Evolutionary conservation across 1,284 basidiomycete species (phyloP).

Genomic region (Neotropicomus parvogracilis): DNA sequence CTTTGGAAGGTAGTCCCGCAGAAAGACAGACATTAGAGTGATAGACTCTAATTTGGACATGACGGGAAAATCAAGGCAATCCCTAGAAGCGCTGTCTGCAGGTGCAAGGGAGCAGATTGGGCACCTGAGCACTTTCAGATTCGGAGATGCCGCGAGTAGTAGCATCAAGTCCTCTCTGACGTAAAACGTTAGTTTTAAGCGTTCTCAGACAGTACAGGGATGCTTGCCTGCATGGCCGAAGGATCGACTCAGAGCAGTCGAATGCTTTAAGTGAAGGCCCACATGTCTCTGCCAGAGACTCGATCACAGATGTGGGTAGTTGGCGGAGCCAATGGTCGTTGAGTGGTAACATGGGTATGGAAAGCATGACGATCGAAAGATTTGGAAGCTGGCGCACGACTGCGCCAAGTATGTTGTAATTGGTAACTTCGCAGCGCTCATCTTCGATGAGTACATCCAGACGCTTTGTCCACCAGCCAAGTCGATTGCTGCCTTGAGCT

Average conservation of each 20-base stretch:
- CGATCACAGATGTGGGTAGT: constrained; percentile 25
- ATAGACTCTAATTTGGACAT: constrained; percentile 30
- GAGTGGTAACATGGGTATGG: constrained; percentile 29
- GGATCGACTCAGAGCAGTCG: constrained; percentile 32
- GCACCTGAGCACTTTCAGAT: constrained; percentile 29
- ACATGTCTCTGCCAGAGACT: constrained; percentile 28
- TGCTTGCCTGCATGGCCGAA: constrained; percentile 32
- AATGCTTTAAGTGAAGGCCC: constrained; percentile 27
- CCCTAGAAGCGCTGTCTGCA: constrained; percentile 17
- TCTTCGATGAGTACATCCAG: constrained; percentile 28
- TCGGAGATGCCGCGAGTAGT: constrained; percentile 23
- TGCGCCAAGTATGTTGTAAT: constrained; percentile 25
- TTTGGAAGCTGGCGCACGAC: constrained; percentile 29
- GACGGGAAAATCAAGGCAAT: constrained; percentile 25
- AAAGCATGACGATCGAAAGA: constrained; percentile 25
- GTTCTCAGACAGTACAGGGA: not conserved
- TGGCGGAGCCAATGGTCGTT: constrained; percentile 30
- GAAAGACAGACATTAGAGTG: constrained; percentile 28
- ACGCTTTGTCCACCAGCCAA: constrained; percentile 31
- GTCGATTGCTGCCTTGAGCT: constrained; percentile 7
- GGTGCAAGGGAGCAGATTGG: constrained; percentile 31
- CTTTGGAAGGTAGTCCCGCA: constrained; percentile 32
- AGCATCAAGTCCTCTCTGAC: constrained; percentile 31
- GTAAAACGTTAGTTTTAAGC: constrained; percentile 6
- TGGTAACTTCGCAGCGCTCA: constrained; percentile 25